phyloP scores from a whole-genome alignment of 768 basidiomycete species.

The Macrocybe gigantea region DNA sequence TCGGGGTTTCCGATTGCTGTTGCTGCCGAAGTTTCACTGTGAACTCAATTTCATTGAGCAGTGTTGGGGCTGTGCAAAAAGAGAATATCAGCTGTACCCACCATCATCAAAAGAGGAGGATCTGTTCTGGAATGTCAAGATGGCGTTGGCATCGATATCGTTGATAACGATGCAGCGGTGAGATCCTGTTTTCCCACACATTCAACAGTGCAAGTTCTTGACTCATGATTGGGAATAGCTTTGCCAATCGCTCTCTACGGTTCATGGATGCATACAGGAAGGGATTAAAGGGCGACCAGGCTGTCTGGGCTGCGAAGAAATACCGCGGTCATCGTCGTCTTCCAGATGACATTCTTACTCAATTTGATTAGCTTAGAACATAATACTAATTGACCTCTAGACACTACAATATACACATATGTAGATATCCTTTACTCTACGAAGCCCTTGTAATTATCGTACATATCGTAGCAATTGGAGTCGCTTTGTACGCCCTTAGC shows the following conservation, averaged over 20 bases:
- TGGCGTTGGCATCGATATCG: conserved; percentile 19
- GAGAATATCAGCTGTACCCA: conserved; percentile 14
- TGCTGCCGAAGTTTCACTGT: too few relatives aligned
- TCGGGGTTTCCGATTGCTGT: conserved; percentile 12
- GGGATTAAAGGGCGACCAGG: conserved; percentile 13
- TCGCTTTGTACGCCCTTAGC: too few relatives aligned
- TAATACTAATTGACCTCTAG: too few relatives aligned
- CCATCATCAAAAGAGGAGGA: conserved; percentile 20
- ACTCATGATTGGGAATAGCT: conserved; percentile 11
- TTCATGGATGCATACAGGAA: too few relatives aligned
- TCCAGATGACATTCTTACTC: too few relatives aligned
- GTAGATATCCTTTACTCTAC: too few relatives aligned
- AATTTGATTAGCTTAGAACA: too few relatives aligned
- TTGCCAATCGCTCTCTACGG: conserved; percentile 13
- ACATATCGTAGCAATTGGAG: too few relatives aligned
- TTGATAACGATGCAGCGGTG: conserved; percentile 17
- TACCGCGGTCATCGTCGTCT: conserved; percentile 11
- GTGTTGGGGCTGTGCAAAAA: conserved; percentile 25
- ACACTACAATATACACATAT: too few relatives aligned
- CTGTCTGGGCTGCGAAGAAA: conserved; percentile 19
- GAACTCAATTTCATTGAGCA: too few relatives aligned
- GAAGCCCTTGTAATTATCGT: too few relatives aligned
- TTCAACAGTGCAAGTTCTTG: background rate
- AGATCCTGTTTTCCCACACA: background rate
- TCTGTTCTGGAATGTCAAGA: conserved; percentile 21